Evolutionary conservation across 805 yeast species (phyloP).

Genomic region (Brettanomyces custersianus): DNA sequence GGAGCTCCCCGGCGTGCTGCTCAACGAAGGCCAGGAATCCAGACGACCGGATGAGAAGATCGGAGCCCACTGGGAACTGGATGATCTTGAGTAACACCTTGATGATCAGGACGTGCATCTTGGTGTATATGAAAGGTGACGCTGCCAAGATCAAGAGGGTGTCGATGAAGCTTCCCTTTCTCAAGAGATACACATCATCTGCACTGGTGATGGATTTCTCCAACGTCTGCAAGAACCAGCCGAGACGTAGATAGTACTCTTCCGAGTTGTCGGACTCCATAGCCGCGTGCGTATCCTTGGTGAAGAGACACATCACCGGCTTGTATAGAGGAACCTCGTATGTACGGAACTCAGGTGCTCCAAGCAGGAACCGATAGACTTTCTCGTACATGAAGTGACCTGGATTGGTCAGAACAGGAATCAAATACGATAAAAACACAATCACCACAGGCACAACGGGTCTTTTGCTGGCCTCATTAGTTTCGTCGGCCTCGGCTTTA

Average conservation of each 20-base stretch:
- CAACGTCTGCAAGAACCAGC: constrained; percentile 56
- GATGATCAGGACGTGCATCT: constrained; percentile 31
- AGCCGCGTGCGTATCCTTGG: constrained; percentile 17
- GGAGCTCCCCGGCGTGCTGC: constrained; percentile 3
- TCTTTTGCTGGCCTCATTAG: not conserved
- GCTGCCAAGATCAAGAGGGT: constrained; percentile 49
- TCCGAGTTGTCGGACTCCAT: constrained; percentile 22
- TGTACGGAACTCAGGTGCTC: constrained; percentile 37
- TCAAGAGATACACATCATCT: constrained; percentile 45
- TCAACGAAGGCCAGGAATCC: constrained; percentile 37
- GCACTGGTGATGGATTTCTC: constrained; percentile 35
- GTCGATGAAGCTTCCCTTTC: constrained; percentile 52
- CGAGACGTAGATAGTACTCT: constrained; percentile 45
- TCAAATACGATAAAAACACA: constrained; percentile 43
- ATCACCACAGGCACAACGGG: constrained; percentile 41
- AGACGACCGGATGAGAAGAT: constrained; percentile 48
- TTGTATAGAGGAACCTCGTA: constrained; percentile 39
- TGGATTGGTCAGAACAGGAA: constrained; percentile 56
- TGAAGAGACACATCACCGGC: constrained; percentile 24
- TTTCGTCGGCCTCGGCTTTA: constrained; percentile 10
- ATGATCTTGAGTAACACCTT: constrained; percentile 39
- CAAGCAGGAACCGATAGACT: constrained; percentile 54
- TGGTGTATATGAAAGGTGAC: constrained; percentile 38
- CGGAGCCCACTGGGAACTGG: constrained; percentile 48
- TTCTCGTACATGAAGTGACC: constrained; percentile 68